Evolutionary conservation across 1,139 yeast species (phyloP), one percentile per base, ranked within the genome.

Genomic region (Geotrichum armillariae): DNA sequence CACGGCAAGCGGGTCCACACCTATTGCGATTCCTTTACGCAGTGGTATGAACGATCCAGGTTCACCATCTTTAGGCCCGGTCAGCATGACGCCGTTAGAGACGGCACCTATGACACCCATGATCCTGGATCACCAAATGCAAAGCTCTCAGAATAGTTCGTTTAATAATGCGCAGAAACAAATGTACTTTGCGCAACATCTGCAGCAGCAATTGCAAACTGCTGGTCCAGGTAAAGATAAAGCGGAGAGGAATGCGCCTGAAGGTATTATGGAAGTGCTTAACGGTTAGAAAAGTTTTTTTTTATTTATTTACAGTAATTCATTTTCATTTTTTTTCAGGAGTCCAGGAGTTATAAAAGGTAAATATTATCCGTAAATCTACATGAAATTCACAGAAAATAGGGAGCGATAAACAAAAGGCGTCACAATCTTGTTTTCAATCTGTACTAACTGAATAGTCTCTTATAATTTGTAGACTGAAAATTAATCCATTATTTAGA

Each of bases 51-150:
- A 25, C 11, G 49, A 32, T 22, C 55, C 55, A 3, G 53, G 38
- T 21, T 52, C 55, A 2, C 55, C 55, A 1, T 46, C 25, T 1
- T 38, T 52, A 11, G 46, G 46, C 6, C 53, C 55, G 4, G 45
- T 49, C 14, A n/a, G n/a, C n/a, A 41, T 44, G 46, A 41, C 52
- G 4, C 53, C 55, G 3, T 29, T 43, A 17, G 53, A 44, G 20
- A 31, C 44, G 3, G 49, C 48, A 11, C 53, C 52, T 7, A 52
- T 52, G 55, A 52, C 55, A 17, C 55, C 55, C 8, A 52, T 52
- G 55, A 46, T 46, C 14, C 41, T 52, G 7, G 55, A 52, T 27
- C 21, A 34, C 20, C 46, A 46, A 11, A 37, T 41, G 22, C 47
- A 44, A 12, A 29, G 37, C 14, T 36, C 21, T 21, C 37, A 41